These are phyloP conservation scores for Apiospora phragmitis DNA, from an alignment of 2,329 filamentous ascomycete genomes.

Conservation along the genomic window DNA sequence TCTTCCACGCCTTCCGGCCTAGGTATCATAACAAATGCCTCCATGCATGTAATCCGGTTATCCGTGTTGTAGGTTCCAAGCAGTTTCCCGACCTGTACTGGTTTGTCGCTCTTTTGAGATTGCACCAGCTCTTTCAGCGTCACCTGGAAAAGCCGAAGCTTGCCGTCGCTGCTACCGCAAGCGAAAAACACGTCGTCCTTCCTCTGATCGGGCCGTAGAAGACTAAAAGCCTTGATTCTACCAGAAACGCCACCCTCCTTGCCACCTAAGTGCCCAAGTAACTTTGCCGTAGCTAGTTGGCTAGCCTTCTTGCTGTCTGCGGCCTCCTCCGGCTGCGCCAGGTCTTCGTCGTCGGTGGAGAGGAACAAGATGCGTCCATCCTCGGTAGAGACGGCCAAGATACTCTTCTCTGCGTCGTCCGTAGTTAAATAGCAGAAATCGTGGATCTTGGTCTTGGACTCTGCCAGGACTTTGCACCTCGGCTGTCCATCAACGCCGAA, in stretches of 20 bases:
- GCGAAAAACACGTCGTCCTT: constrained; percentile 56
- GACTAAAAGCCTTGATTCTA: constrained; percentile 86
- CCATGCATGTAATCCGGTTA: constrained; percentile 86
- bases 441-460: constrained; percentile 77
- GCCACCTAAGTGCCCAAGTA: constrained; percentile 79
- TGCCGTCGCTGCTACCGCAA: constrained; percentile 82
- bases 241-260: constrained; percentile 64
- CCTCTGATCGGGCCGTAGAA: constrained; percentile 49
- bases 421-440: constrained; percentile 71
- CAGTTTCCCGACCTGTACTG: constrained; percentile 58
- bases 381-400: constrained; percentile 82
- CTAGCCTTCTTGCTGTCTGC: constrained; percentile 45
- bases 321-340: constrained; percentile 37
- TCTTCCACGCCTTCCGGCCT: constrained; percentile 61
- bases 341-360: constrained; percentile 59
- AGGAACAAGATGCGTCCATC: constrained; percentile 87
- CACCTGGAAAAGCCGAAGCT: constrained; percentile 76
- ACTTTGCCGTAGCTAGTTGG: constrained; percentile 58
- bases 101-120: constrained; percentile 28
- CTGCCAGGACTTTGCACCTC: constrained; percentile 70
- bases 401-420: constrained; percentile 47
- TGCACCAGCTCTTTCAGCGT: constrained; percentile 39
- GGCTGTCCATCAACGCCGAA: constrained; percentile 88
- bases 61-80: constrained; percentile 81
- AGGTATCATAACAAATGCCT: constrained; percentile 81